Base-by-base conservation (phyloP, 495 filamentous ascomycete species). In the Penicillium argentinense region DNA sequence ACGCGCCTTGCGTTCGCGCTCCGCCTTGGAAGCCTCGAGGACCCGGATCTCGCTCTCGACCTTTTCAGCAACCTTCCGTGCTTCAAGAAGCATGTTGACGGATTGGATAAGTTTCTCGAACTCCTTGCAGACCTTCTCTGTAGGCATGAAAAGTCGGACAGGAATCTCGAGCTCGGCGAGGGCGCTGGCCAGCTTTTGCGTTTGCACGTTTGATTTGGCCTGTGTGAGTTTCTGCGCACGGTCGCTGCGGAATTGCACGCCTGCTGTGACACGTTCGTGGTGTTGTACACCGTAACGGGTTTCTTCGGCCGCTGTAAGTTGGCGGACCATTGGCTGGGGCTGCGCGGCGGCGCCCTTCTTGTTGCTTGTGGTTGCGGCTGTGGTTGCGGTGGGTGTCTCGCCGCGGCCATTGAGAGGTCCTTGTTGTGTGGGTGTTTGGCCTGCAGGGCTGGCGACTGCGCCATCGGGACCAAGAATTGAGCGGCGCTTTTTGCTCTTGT, bases 401-500 rank as follows among this genome's bases (percentile, higher is more conserved):
- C 57, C 62, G 25, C 67, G 61, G 39, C 69, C n/a, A n/a, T n/a
- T 66, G 5, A 53, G 49, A 1, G 62, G 54, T 11, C 52, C 51
- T 21, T 62, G 60, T 22, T 69, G 56, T 5, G 59, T 82, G 56
- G 59, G 85, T 59, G 67, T 76, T 49, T 76, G 65, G 43, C 67
- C 63, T 27, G 73, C 62, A 16, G 83, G 78, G 40, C 73, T 80
- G 13, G 71, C 57, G 5, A 62, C 39, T 23, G 56, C 68, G 12
- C 66, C 56, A 8, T 85, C 84, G 14, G 76, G 67, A 9, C 80
- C 86, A 58, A 85, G 75, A 12, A 85, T 63, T 13, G 76, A 78
- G 46, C 80, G 80, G 38, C 86, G 79, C 60, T 96, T 96, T 72
- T 95, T 96, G 53, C 80, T 84, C 61, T 92, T 92, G 67, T 97